phyloP scores from a whole-genome alignment of 306 rosid species.

The Erythrophleum fordii region DNA sequence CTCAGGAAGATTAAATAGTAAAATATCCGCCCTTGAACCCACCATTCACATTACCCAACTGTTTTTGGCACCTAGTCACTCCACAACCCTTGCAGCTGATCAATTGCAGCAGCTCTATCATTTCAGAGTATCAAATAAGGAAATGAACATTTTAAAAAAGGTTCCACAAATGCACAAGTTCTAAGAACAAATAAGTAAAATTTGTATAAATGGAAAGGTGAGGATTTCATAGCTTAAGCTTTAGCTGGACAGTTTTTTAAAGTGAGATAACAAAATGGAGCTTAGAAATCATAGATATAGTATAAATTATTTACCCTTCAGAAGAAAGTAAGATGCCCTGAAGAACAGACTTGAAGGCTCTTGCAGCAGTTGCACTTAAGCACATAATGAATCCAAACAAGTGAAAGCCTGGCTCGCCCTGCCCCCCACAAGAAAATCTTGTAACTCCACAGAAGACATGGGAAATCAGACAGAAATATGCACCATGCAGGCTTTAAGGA shows the following conservation, averaged over 20 bases:
- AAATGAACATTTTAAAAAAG: conserved; percentile 5
- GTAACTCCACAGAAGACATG: conserved; percentile 29
- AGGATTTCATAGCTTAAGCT: conserved; percentile 10
- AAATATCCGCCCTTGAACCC: conserved; percentile 3
- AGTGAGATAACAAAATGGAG: conserved; percentile 13
- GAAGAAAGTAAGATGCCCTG: conserved; percentile 94
- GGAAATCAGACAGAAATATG: conserved; percentile 26
- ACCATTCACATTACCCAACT: not conserved
- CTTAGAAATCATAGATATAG: conserved; percentile 24
- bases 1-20: not conserved
- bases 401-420: conserved; percentile 98
- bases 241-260: not conserved
- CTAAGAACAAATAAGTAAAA: not conserved
- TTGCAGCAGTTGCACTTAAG: conserved; percentile 95
- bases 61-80: not conserved
- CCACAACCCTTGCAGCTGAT: not conserved
- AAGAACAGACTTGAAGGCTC: conserved; percentile 99
- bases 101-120: not conserved
- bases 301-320: conserved; percentile 74
- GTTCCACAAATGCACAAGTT: not conserved
- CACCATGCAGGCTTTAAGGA: conserved; percentile 24
- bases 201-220: not conserved
- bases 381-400: conserved; percentile 94
- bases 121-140: not conserved
- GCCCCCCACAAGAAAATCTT: conserved; percentile 53